Base-by-base conservation (phyloP, 2,329 filamentous ascomycete genomes). In the Zelopaecilomyces penicillatus region DNA sequence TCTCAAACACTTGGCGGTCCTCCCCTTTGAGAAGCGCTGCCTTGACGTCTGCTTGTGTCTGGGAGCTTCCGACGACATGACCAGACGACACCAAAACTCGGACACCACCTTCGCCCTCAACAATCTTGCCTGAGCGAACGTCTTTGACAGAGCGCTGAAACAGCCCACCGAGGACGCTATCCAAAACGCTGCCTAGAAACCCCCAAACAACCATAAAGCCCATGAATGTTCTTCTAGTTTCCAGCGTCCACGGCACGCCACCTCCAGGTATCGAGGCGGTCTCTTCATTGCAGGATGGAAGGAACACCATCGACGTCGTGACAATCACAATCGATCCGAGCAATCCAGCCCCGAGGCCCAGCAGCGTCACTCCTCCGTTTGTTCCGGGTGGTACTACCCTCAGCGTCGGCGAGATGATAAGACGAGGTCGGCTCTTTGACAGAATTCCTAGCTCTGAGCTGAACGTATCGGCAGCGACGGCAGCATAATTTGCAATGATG, bases 381-480 rank as follows among this genome's bases (percentile, higher is more conserved):
- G 93, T 97, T 41, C 93, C 93, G 1, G 79, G 83, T 0, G 93
- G 90, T 0, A 97, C 93, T 51, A 79, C 76, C 47, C 85, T 82
- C 57, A 93, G 74, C 4, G 68, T 80, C 11, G 76, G 80, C 10
- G 86, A 90, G 4, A 88, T 96, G 60, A 98, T 91, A 33, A 98
- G 78, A 32, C 90, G 81, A 6, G 93, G 93, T 37, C 78, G 70
- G 27, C 75, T 75, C 47, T 74, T 78, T 5, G 90, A 85, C 9
- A 98, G 73, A 45, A 98, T 98, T 10, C 93, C 93, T 19, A 98
- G 80, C 68, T 98, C 93, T 8, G 89, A 95, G 46, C 86, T 90
- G 62, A 96, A 93, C 0, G 93, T 98, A 63, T 98, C 93, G 41
- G 91, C 87, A 19, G 88, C 82, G 7, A 95, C 89, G 40, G 87